phyloP scores from a whole-genome alignment of 1,139 yeast genomes.

The Sugiyamaella xylanicola region DNA sequence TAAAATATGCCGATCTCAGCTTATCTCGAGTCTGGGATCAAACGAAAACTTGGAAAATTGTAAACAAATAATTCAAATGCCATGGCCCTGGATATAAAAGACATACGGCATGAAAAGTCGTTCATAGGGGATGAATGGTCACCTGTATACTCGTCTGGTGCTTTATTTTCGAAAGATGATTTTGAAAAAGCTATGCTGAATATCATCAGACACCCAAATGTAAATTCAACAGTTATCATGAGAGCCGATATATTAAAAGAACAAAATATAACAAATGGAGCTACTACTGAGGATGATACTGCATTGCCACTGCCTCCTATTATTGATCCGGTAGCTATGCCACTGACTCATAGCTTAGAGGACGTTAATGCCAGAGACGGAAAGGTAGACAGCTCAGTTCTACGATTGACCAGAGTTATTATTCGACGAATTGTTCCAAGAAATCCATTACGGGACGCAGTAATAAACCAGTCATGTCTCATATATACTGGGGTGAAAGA shows the following conservation, averaged over 20 bases:
- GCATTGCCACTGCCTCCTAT: conserved; percentile 42
- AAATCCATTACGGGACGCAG: conserved; percentile 81
- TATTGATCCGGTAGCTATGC: conserved; percentile 32
- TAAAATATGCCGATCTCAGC: background rate
- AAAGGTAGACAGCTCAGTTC: conserved; percentile 43
- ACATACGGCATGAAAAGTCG: conserved; percentile 45
- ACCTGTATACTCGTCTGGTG: conserved; percentile 34
- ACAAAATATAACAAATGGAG: background rate
- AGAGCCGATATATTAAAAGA: conserved; percentile 82
- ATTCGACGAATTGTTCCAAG: conserved; percentile 85
- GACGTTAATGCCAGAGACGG: conserved; percentile 57
- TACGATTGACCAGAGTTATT: conserved; percentile 52
- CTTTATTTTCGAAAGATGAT: conserved; percentile 47
- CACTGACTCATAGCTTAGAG: conserved; percentile 48
- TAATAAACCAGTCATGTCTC: conserved; percentile 82
- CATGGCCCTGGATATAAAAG: conserved; percentile 26
- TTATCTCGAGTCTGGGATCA: background rate
- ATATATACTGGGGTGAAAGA: conserved; percentile 41
- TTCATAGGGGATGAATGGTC: conserved; percentile 69
- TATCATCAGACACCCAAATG: conserved; percentile 81
- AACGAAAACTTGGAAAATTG: too few species aligned
- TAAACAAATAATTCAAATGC: background rate
- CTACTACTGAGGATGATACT: background rate
- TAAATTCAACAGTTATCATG: conserved; percentile 87
- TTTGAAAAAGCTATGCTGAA: conserved; percentile 79